Evolutionary conservation across 208 protist genomes (phyloP).

Genomic region (Crithidia fasciculata): DNA sequence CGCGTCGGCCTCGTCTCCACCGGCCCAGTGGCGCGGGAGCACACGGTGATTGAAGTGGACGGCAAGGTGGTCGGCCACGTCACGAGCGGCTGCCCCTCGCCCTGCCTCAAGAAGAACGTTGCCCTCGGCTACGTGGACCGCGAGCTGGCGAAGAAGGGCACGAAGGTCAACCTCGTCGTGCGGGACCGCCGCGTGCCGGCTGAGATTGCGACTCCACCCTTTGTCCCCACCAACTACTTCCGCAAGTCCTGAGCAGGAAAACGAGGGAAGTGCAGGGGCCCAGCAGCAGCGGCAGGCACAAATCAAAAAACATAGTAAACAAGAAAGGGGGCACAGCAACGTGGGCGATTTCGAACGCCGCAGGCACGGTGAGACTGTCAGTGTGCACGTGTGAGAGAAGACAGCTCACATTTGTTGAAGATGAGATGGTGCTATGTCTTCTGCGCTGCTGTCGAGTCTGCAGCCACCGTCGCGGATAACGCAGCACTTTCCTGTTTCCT

Average conservation of each 20-base stretch:
- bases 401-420: too few species aligned
- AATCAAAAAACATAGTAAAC: background rate
- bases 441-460: too few species aligned
- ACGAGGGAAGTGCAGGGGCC: background rate
- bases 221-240: conserved; percentile 84
- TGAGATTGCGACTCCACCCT: conserved; percentile 92
- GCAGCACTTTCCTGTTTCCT: too few species aligned
- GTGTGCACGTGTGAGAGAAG: too few species aligned
- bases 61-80: conserved; percentile 89
- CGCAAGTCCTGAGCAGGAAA: conserved; percentile 36
- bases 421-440: too few species aligned
- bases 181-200: conserved; percentile 78
- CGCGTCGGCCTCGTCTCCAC: conserved; percentile 92
- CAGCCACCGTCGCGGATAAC: too few species aligned
- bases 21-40: conserved; percentile 91
- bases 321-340: too few species aligned
- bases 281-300: background rate
- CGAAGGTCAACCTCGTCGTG: conserved; percentile 88
- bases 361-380: too few species aligned
- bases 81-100: conserved; percentile 91
- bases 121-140: conserved; percentile 93
- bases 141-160: conserved; percentile 69
- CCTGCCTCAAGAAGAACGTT: conserved; percentile 90
- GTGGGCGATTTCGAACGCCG: too few species aligned
- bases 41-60: conserved; percentile 64